Base-by-base conservation (phyloP, 2,329 filamentous ascomycete species). In the Sporothrix brasiliensis region DNA sequence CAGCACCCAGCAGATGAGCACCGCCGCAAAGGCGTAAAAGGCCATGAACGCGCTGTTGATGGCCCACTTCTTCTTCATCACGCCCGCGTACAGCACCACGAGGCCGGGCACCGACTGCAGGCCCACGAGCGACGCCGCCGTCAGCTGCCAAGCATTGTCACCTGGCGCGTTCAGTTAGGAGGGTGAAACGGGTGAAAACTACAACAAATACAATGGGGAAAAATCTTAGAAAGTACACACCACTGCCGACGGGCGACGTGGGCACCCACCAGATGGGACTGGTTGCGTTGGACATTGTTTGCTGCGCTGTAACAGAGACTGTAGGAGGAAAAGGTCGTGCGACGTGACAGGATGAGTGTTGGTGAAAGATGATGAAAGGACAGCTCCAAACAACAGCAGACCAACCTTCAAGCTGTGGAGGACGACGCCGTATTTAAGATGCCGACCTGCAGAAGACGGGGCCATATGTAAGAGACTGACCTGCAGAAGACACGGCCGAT, bases 61-160 rank as follows among this genome's bases (percentile, higher is more conserved):
- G 61, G 82, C 82, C 82, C 82, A 83, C 76, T 84, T 84, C 75
- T 80, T 81, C 74, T 82, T 81, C 69, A 83, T 79, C 16, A 84
- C 77, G 13, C 83, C 83, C 50, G 82, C 83, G 73, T 85, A 85
- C 73, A 85, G 76, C 24, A 84, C 80, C 65, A 82, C 80, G 13
- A 85, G 82, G 14, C 83, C 83, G 4, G 83, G 83, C 3, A 85
- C 77, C 34, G 81, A 83, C 74, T 85, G 83, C 19, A 85, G 77
- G 19, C 79, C 83, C 70, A 85, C 83, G 16, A 85, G 77, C 6
- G 80, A 81, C 7, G 80, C 83, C 2, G 83, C 83, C 19, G 83
- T 85, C 67, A 85, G 77, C 76, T 85, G 83, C 83, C 83, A 85
- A 58, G 83, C 81, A 77, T 85, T 83, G 76, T 85, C 82, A 71